Conservation (phyloP, 148 eudicot genomes). For the Rhododendron griersonianum region DNA sequence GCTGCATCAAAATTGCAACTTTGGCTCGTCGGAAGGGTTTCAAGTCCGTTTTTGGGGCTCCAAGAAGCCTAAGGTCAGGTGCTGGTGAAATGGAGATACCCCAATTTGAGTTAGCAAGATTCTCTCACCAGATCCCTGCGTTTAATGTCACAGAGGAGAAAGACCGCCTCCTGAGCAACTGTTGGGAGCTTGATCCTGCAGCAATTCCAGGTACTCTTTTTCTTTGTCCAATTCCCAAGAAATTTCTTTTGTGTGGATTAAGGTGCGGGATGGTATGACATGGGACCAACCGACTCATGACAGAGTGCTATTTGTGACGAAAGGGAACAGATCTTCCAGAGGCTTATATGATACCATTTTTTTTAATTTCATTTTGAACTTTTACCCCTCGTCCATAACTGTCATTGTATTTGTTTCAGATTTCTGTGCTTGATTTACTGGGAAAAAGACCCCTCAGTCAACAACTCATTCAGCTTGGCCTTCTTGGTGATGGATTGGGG, state of each 20-base stretch:
- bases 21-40: constrained; percentile 14
- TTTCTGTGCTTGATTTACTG: background rate
- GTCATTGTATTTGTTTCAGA: background rate
- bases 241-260: background rate
- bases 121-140: constrained; percentile 21
- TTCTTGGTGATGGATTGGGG: background rate
- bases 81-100: constrained; percentile 11
- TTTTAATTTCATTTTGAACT: background rate
- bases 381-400: background rate
- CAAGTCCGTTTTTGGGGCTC: constrained; percentile 20
- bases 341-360: background rate
- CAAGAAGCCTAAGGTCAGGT: constrained; percentile 16
- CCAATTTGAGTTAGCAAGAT: constrained; percentile 12
- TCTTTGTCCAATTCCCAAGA: background rate
- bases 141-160: constrained; percentile 14
- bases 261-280: background rate
- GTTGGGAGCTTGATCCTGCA: constrained; percentile 25
- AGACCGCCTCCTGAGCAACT: constrained; percentile 10
- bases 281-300: background rate
- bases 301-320: background rate
- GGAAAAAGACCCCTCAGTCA: background rate
- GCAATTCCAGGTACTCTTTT: constrained; percentile 16
- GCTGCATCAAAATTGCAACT: constrained; percentile 3
- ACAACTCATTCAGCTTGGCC: background rate
- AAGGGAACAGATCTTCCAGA: background rate